Percentiles rank a stretch among this genome's conserved stretches.
Conservation (phyloP, 2,329 filamentous ascomycete species). For the Huntiella decipiens region DNA sequence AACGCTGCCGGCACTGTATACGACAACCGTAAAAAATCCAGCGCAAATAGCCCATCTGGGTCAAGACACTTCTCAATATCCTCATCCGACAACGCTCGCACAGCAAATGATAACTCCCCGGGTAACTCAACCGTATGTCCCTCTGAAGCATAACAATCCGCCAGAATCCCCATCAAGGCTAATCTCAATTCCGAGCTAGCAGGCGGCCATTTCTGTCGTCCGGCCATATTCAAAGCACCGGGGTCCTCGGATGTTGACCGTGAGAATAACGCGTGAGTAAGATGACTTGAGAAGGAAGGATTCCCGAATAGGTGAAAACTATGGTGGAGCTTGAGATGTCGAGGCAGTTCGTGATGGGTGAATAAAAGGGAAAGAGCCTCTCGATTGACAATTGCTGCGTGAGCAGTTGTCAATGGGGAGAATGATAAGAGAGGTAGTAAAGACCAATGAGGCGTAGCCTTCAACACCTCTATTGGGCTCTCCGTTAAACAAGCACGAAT, state of each 20-base stretch:
- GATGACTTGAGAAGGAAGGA: conserved; percentile 59
- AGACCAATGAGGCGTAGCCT: conserved; percentile 36
- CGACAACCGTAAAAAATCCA: conserved; percentile 81
- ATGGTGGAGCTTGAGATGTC: conserved; percentile 56
- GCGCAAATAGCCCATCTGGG: conserved; percentile 60
- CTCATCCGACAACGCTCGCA: conserved; percentile 58
- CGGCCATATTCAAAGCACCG: conserved; percentile 62
- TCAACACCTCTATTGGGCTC: conserved; percentile 9
- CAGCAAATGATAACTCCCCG: conserved; percentile 60
- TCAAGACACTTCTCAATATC: conserved; percentile 75
- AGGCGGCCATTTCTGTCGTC: conserved; percentile 73
- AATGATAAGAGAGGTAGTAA: conserved; percentile 54
- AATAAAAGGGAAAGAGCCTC: conserved; percentile 63
- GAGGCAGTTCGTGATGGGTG: conserved; percentile 46
- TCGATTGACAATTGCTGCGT: conserved; percentile 58
- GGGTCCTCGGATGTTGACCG: conserved; percentile 32
- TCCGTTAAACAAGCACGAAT: conserved; percentile 16
- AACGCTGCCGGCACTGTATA: conserved; percentile 62
- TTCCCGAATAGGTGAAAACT: conserved; percentile 73
- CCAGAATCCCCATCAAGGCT: conserved; percentile 67
- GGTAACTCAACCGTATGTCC: conserved; percentile 28
- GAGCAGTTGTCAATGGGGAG: conserved; percentile 50
- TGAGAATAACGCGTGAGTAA: conserved; percentile 72
- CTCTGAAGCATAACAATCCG: conserved; percentile 43
- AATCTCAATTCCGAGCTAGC: conserved; percentile 84